Conservation (phyloP, 164 flowering plant genomes). For the Chimonanthus salicifolius region DNA sequence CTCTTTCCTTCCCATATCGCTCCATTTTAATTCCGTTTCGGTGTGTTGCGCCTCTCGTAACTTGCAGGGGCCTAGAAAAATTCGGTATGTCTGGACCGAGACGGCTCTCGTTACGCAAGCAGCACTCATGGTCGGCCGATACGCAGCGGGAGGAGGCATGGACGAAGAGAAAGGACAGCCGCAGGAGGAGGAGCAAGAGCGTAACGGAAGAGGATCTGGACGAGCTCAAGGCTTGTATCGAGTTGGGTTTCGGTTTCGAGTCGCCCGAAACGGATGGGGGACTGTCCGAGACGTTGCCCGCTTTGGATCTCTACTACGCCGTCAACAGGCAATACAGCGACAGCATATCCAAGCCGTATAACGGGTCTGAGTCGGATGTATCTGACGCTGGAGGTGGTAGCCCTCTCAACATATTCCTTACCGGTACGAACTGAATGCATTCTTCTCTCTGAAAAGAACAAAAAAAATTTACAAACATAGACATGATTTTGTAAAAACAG, state of each 20-base stretch:
- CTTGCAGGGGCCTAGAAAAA: neutral
- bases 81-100: slow-evolving; percentile 9
- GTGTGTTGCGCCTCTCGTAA: neutral
- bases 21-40: neutral
- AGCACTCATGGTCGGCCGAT: slow-evolving; percentile 68
- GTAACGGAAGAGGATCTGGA: slow-evolving; percentile 77
- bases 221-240: slow-evolving; percentile 72
- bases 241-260: slow-evolving; percentile 66
- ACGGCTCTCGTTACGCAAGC: slow-evolving; percentile 36
- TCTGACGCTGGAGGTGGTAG: slow-evolving; percentile 21
- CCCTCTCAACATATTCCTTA: slow-evolving; percentile 32
- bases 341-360: slow-evolving; percentile 28
- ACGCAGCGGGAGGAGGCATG: slow-evolving; percentile 40
- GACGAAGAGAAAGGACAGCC: slow-evolving; percentile 39
- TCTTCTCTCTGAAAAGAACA: too few relatives aligned
- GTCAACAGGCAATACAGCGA: slow-evolving; percentile 52
- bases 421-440: slow-evolving; percentile 25
- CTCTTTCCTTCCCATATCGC: neutral
- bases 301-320: slow-evolving; percentile 60
- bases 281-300: slow-evolving; percentile 63
- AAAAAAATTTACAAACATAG: too few relatives aligned
- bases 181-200: slow-evolving; percentile 37
- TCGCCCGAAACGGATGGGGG: slow-evolving; percentile 43
- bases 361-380: slow-evolving; percentile 21
- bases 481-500: too few relatives aligned